phyloP scores from a whole-genome alignment of 495 filamentous ascomycete species.

The Lentithecium fluviatile region DNA sequence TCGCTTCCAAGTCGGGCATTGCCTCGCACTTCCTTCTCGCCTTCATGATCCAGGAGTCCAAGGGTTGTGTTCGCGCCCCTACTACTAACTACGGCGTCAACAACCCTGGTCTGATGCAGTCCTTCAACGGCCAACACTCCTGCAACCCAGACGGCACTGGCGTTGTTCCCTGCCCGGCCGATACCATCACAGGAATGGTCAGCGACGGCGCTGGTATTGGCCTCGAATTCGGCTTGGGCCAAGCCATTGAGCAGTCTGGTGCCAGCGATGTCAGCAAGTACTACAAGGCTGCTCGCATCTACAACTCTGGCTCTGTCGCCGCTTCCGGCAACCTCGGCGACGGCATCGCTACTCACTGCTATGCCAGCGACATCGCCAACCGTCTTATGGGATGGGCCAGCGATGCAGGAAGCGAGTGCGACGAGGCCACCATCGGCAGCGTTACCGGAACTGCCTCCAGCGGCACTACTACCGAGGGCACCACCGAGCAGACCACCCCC shows the following conservation, averaged over 20 bases:
- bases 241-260: slow-evolving; percentile 41
- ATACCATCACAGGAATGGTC: slow-evolving; percentile 52
- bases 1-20: slow-evolving; percentile 45
- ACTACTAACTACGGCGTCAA: slow-evolving; percentile 44
- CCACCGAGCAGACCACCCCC: not conserved
- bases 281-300: slow-evolving; percentile 55
- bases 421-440: slow-evolving; percentile 27
- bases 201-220: slow-evolving; percentile 49
- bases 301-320: slow-evolving; percentile 58
- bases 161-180: slow-evolving; percentile 49
- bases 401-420: slow-evolving; percentile 24
- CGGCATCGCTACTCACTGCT: slow-evolving; percentile 56
- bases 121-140: slow-evolving; percentile 49
- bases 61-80: slow-evolving; percentile 52
- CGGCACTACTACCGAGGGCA: not conserved
- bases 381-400: slow-evolving; percentile 53
- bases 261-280: slow-evolving; percentile 42
- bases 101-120: slow-evolving; percentile 50
- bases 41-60: slow-evolving; percentile 59
- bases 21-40: slow-evolving; percentile 47
- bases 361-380: slow-evolving; percentile 58
- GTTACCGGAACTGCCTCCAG: slow-evolving; percentile 6
- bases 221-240: slow-evolving; percentile 47
- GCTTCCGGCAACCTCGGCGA: slow-evolving; percentile 49
- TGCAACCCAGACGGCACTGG: slow-evolving; percentile 47